Conservation (phyloP, 2,329 filamentous ascomycete species). For the Penicillium capsulatum region DNA sequence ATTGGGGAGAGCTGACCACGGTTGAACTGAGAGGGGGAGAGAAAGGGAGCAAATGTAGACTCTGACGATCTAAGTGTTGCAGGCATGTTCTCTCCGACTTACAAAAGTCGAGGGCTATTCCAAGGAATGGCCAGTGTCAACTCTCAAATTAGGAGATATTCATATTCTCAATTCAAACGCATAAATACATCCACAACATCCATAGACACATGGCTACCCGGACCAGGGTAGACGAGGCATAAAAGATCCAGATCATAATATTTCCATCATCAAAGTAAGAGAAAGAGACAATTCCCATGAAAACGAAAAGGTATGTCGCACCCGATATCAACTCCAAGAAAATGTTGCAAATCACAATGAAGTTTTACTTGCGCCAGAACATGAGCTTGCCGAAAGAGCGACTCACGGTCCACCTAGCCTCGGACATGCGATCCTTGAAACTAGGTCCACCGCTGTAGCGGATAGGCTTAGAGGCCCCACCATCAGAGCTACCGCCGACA, state of each 20-base stretch:
- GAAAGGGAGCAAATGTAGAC: too few species aligned
- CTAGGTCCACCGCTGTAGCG: conserved; percentile 33
- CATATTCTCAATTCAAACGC: conserved; percentile 2
- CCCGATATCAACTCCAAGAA: conserved; percentile 2
- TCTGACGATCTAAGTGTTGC: too few species aligned
- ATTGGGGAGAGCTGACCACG: too few species aligned
- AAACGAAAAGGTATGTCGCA: conserved; percentile 1
- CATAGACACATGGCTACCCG: conserved; percentile 14
- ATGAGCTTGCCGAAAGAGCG: conserved; percentile 33
- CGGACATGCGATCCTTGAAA: conserved; percentile 34
- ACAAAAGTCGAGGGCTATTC: too few species aligned
- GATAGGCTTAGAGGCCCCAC: conserved; percentile 16
- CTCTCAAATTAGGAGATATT: too few species aligned
- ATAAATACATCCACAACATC: conserved; percentile 15
- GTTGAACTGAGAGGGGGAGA: too few species aligned
- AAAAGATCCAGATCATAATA: conserved; percentile 16
- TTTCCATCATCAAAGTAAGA: conserved; percentile 22
- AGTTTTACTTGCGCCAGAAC: conserved; percentile 39
- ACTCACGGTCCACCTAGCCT: conserved; percentile 34
- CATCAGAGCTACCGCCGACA: conserved; percentile 19
- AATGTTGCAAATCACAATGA: conserved; percentile 3
- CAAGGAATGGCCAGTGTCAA: too few species aligned
- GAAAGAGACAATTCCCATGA: conserved; percentile 7
- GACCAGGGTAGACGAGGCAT: conserved; percentile 1
- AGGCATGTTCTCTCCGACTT: too few species aligned